phyloP scores from a whole-genome alignment of 2,329 filamentous ascomycete species.

The Macrophomina tecta region DNA sequence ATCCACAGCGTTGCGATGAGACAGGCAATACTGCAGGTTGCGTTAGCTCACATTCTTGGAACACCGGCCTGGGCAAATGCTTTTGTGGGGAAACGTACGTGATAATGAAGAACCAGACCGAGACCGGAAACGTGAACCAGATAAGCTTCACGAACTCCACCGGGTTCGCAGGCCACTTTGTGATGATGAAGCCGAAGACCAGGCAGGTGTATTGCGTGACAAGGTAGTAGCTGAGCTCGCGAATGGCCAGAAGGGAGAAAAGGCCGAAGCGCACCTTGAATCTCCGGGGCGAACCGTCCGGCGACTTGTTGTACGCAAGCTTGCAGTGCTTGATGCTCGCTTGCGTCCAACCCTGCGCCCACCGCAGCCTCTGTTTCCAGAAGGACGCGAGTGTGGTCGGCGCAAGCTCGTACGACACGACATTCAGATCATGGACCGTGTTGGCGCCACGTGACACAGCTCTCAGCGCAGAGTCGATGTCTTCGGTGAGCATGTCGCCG shows the following conservation, averaged over 20 bases:
- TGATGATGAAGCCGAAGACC: constrained; percentile 53
- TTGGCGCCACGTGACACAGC: constrained; percentile 52
- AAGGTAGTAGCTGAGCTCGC: constrained; percentile 56
- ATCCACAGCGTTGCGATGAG: constrained; percentile 55
- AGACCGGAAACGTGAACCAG: constrained; percentile 57
- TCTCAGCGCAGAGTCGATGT: constrained; percentile 57
- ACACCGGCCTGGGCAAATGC: not conserved
- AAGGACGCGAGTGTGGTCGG: constrained; percentile 53
- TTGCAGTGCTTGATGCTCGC: constrained; percentile 52
- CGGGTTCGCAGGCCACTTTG: constrained; percentile 50
- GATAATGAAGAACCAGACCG: constrained; percentile 55
- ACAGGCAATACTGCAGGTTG: constrained; percentile 44
- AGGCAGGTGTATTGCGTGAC: constrained; percentile 57
- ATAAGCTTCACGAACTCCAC: constrained; percentile 48
- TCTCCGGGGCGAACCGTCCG: constrained; percentile 36
- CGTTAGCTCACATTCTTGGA: constrained; percentile 17
- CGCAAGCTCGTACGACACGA: constrained; percentile 56
- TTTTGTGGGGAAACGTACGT: constrained; percentile 42
- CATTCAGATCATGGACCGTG: constrained; percentile 57
- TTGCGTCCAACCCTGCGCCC: constrained; percentile 59
- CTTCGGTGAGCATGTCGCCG: constrained; percentile 57
- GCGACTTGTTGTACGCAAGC: constrained; percentile 49
- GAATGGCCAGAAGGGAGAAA: constrained; percentile 52
- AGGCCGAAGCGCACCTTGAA: constrained; percentile 51
- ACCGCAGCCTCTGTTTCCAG: constrained; percentile 58